Evolutionary conservation across 305 asterid genomes (phyloP), one percentile per base, ranked within the genome.

Genomic region (Ajuga reptans): DNA sequence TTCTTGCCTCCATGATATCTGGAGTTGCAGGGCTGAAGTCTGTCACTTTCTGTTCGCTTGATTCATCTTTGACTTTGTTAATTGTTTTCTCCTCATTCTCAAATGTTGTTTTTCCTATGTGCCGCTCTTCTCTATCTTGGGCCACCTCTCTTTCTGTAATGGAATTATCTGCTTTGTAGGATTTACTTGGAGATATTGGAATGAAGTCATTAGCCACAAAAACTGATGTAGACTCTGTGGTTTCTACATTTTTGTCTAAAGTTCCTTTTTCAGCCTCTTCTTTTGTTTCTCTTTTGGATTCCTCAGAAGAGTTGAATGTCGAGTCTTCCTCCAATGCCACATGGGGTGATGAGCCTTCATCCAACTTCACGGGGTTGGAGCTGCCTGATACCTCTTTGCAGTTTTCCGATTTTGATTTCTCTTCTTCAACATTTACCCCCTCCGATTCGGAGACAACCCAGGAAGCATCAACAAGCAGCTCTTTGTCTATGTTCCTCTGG

Each of bases 1-100:
- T 76, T 60, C 79, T 67, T 27, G 77, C 69, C 72, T 85, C 86
- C 69, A 52, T 84, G 41, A 73, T 66, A 52, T 72, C 75, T 43
- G 77, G 77, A 75, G 66, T 71, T 58, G 77, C 76, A 66, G 80
- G 46, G 52, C 71, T 73, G 11, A 73, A 41, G 37, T 54, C 83
- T 63, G 69, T 53, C 71, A 33, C 72, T 57, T 66, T 66, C 5
- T 53, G 67, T 54, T 78, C 73, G 27, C 27, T 21, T 21, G 27
- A 21, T 31, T 85, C 73, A 66, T 79, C 61, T 77, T 77, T 71
- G 10, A 64, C 75, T 63, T 75, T 71, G 6, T 75, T 80, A 29
- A 65, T 29, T 66, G 27, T 69, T 67, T 69, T 52, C 74, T 74
- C 80, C 63, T 76, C 82, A 33, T 53, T 31, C 15, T 74, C 77